These are phyloP conservation scores for Candida oleophila DNA, from an alignment of 805 yeast species.

Conservation along the genomic window DNA sequence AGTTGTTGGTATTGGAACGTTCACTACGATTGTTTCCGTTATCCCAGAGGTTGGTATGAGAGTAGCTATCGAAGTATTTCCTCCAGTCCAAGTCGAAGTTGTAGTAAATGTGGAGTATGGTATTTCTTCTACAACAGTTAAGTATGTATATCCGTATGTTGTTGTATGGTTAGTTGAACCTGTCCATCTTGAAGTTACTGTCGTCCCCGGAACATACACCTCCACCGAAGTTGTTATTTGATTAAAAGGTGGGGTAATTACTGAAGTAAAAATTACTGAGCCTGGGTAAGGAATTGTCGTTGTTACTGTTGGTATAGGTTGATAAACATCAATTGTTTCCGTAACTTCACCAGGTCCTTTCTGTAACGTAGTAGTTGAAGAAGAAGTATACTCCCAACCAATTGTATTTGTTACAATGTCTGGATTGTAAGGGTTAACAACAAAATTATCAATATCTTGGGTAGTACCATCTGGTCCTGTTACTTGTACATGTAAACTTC, in stretches of 20 bases:
- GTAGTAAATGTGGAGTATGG: not conserved
- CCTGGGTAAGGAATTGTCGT: constrained; percentile 8
- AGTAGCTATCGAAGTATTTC: too few relatives aligned
- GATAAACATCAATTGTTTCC: not conserved
- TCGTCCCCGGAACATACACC: constrained; percentile 3
- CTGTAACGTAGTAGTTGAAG: constrained; percentile 1
- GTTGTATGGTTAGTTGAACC: not conserved
- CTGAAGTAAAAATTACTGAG: too few relatives aligned
- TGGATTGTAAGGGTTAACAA: too few relatives aligned
- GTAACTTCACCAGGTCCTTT: constrained; percentile 2
- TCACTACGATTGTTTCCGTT: constrained; percentile 4
- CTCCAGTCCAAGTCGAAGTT: constrained; percentile 12
- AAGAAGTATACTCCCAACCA: too few relatives aligned
- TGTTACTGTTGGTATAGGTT: constrained; percentile 7
- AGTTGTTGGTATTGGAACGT: constrained; percentile 6
- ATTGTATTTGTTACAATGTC: too few relatives aligned
- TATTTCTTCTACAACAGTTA: not conserved
- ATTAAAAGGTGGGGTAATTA: constrained; percentile 1
- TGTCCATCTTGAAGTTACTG: not conserved
- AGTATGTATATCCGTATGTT: not conserved
- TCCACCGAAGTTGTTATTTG: constrained; percentile 3
- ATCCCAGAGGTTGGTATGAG: too few relatives aligned
- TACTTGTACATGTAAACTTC: too few relatives aligned
- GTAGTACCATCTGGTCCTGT: too few relatives aligned
- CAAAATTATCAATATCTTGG: too few relatives aligned